A percentile compares a stretch with the other conserved stretches of the same genome.
These are phyloP conservation scores for Mycena rosella DNA, from an alignment of 768 basidiomycete species.

Conservation along the genomic window DNA sequence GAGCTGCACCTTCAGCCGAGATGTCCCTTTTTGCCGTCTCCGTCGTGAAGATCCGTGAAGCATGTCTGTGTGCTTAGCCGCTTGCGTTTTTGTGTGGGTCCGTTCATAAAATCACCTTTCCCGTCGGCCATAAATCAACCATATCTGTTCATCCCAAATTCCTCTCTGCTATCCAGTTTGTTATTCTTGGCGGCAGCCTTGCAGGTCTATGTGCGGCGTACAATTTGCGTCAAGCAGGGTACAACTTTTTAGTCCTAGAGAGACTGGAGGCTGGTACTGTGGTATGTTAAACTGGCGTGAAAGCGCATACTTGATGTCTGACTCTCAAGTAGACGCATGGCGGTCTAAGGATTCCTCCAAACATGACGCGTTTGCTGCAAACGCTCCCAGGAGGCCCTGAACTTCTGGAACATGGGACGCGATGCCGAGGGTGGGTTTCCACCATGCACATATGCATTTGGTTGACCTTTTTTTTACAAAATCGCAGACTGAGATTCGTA, in stretches of 20 bases:
- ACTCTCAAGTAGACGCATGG: constrained; percentile 1
- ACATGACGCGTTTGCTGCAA: constrained; percentile 34
- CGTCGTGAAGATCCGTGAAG: too few species aligned
- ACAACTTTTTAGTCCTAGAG: constrained; percentile 5
- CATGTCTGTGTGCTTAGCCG: too few species aligned
- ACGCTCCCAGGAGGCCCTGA: constrained; percentile 19
- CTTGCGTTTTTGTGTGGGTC: too few species aligned
- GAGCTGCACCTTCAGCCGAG: too few species aligned
- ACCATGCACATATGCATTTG: too few species aligned
- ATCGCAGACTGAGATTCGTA: too few species aligned
- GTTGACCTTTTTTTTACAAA: background rate
- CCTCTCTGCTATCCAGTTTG: background rate
- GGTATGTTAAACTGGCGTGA: background rate
- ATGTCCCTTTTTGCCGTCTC: too few species aligned
- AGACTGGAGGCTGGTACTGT: background rate
- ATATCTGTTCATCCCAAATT: too few species aligned
- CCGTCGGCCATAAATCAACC: too few species aligned
- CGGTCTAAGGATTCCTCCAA: constrained; percentile 31
- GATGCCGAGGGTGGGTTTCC: background rate
- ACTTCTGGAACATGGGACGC: constrained; percentile 15
- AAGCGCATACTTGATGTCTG: background rate
- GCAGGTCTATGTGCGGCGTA: constrained; percentile 7
- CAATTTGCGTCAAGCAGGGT: background rate
- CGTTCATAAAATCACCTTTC: too few species aligned
- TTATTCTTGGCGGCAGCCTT: constrained; percentile 12